Percentiles rank a stretch among this genome's conserved stretches.
Evolutionary conservation across 306 rosid species (phyloP).

Genomic region (Vigna reflexopilosa): DNA sequence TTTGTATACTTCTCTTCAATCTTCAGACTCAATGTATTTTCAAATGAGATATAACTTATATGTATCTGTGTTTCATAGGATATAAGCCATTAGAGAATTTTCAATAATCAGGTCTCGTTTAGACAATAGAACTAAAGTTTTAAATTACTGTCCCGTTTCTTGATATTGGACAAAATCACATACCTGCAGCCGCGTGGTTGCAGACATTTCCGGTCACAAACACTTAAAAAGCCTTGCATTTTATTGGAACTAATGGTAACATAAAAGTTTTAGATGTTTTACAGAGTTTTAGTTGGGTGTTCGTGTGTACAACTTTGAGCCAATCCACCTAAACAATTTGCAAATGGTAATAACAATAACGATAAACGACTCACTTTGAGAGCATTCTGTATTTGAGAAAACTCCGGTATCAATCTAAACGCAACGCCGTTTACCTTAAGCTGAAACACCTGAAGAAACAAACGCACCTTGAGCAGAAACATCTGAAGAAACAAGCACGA

Average conservation of each 20-base stretch:
- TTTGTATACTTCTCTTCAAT: neutral
- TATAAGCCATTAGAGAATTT: neutral
- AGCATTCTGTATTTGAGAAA: constrained; percentile 77
- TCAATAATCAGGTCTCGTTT: neutral
- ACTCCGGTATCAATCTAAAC: constrained; percentile 87
- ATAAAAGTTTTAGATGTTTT: neutral
- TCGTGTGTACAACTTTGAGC: neutral
- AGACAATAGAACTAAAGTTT: neutral
- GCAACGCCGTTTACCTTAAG: constrained; percentile 89
- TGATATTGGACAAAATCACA: no score
- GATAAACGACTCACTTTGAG: constrained; percentile 55
- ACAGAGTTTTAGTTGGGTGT: neutral
- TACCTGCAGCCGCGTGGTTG: no score
- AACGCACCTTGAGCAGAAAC: constrained; percentile 74
- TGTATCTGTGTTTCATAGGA: no score
- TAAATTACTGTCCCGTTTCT: neutral
- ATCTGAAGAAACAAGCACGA: constrained; percentile 51
- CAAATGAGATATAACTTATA: neutral
- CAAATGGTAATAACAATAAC: neutral
- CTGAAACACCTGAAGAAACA: constrained; percentile 71
- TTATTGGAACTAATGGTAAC: neutral
- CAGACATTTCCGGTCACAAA: no score
- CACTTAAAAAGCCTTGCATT: neutral
- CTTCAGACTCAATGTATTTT: neutral
- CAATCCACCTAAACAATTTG: neutral